Conservation (phyloP, 257 asterid species). For the Misopates orontium region DNA sequence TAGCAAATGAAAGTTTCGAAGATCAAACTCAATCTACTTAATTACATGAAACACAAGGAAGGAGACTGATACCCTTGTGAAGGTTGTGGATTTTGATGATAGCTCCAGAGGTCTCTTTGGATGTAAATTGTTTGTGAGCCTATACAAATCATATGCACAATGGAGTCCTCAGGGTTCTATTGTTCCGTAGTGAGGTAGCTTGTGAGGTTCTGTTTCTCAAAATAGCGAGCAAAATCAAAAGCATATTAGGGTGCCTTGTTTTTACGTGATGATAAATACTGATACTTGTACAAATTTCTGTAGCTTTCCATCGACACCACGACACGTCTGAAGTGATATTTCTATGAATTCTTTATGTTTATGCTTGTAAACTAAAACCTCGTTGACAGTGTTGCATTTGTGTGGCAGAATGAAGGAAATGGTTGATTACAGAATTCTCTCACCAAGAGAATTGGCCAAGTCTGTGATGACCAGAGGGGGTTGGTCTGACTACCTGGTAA, state of each 20-base stretch:
- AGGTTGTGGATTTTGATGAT: neutral
- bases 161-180: no score
- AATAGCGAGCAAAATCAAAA: neutral
- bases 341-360: constrained; percentile 13
- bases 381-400: constrained; percentile 19
- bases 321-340: neutral
- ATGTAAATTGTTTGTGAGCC: neutral
- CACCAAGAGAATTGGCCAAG: constrained; percentile 72
- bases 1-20: neutral
- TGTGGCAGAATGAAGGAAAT: constrained; percentile 51
- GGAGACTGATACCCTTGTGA: neutral
- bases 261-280: neutral
- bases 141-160: neutral
- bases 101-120: neutral
- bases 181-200: neutral
- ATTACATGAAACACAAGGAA: neutral
- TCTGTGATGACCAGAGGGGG: constrained; percentile 84
- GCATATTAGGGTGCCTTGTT: neutral
- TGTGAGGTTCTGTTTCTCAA: neutral
- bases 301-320: neutral
- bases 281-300: neutral
- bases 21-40: neutral
- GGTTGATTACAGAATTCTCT: constrained; percentile 71
- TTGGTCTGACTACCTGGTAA: constrained; percentile 82
- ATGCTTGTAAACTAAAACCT: constrained; percentile 19